A percentile compares a stretch with the other conserved stretches of the same genome.
Evolutionary conservation across 305 asterid genomes (phyloP).

Genomic region (Fraxinus baroniana): DNA sequence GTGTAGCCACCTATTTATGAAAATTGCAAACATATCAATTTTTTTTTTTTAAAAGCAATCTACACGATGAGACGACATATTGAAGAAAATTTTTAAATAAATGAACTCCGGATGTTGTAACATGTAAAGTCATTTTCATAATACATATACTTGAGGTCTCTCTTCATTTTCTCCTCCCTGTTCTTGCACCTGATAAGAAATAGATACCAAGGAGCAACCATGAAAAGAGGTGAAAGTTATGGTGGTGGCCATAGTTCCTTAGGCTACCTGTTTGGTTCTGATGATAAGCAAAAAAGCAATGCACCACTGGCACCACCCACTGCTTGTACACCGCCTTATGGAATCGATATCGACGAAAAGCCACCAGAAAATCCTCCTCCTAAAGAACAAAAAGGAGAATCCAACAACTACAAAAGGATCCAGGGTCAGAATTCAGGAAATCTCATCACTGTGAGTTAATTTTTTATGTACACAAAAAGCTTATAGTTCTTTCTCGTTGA

Average conservation of each 20-base stretch:
- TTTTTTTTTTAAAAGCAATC: neutral
- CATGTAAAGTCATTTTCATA: neutral
- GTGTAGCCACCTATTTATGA: neutral
- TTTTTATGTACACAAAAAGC: neutral
- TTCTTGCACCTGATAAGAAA: constrained; percentile 3
- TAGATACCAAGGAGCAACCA: constrained; percentile 10
- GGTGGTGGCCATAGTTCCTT: constrained; percentile 41
- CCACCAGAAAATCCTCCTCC: constrained; percentile 30
- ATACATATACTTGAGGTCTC: neutral
- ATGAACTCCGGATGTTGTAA: neutral
- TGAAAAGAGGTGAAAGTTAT: constrained; percentile 33
- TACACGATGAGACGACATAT: neutral
- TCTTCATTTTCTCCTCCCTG: neutral
- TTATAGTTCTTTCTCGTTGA: neutral
- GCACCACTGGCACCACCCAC: constrained; percentile 37
- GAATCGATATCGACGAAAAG: constrained; percentile 35
- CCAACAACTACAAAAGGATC: constrained; percentile 21
- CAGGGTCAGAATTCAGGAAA: constrained; percentile 45
- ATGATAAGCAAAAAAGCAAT: constrained; percentile 30
- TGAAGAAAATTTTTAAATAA: neutral
- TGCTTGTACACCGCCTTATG: constrained; percentile 49
- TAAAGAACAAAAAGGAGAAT: constrained; percentile 6
- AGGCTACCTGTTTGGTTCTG: constrained; percentile 45
- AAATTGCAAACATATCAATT: neutral
- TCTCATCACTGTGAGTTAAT: constrained; percentile 41